Evolutionary conservation across 1,139 yeast genomes (phyloP).

Genomic region (Torulaspora globosa): DNA sequence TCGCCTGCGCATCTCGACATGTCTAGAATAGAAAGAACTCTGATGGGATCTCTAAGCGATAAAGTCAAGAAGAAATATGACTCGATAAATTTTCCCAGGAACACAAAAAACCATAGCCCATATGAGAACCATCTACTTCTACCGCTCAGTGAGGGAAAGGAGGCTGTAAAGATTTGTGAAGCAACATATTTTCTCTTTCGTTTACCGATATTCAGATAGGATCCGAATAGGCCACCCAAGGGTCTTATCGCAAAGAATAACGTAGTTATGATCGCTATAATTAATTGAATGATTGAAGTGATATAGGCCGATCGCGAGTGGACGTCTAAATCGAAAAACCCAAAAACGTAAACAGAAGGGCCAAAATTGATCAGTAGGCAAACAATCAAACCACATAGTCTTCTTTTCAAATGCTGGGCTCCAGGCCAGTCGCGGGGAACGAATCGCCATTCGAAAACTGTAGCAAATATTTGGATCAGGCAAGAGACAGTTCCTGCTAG

Average conservation of each 20-base stretch:
- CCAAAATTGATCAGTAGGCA: conserved; percentile 48
- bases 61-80: conserved; percentile 77
- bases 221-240: conserved; percentile 49
- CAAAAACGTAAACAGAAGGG: conserved; percentile 62
- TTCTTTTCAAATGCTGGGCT: conserved; percentile 45
- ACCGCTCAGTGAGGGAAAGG: conserved; percentile 52
- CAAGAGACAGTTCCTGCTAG: conserved; percentile 73
- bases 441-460: conserved; percentile 57
- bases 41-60: conserved; percentile 72
- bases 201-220: conserved; percentile 38
- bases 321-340: conserved; percentile 49
- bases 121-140: conserved; percentile 55
- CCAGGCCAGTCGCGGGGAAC: conserved; percentile 74
- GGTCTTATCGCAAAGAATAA: conserved; percentile 60
- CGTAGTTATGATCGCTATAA: conserved; percentile 57
- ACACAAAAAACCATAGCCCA: conserved; percentile 64
- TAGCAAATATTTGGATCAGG: conserved; percentile 57
- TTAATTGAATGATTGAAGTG: conserved; percentile 55
- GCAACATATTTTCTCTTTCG: conserved; percentile 38
- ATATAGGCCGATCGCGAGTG: conserved; percentile 48
- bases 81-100: conserved; percentile 68
- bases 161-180: conserved; percentile 49
- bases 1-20: conserved; percentile 65
- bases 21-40: conserved; percentile 59
- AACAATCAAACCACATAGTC: conserved; percentile 44